These are phyloP conservation scores for Mucuna pruriens DNA, from an alignment of 306 rosid genomes.

Conservation along the genomic window DNA sequence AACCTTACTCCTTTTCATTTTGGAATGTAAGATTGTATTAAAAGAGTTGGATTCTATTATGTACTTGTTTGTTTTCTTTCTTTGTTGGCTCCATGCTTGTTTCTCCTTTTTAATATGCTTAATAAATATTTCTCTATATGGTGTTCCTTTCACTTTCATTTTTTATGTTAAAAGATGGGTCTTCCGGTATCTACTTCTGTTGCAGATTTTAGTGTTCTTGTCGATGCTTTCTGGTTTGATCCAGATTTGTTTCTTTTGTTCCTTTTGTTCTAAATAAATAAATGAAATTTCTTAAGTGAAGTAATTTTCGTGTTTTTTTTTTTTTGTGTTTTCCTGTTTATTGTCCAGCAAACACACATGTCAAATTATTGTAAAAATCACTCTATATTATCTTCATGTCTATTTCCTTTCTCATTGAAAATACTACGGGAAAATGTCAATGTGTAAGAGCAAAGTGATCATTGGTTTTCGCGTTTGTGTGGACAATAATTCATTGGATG, in stretches of 20 bases:
- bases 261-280: slow-evolving; percentile 46
- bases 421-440: background rate
- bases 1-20: background rate
- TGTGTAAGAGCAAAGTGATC: slow-evolving; percentile 15
- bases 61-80: slow-evolving; percentile 28
- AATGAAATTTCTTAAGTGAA: background rate
- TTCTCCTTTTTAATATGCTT: background rate
- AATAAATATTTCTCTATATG: background rate
- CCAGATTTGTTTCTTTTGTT: slow-evolving; percentile 49
- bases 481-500: slow-evolving; percentile 34
- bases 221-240: background rate
- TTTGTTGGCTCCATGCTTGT: slow-evolving; percentile 9
- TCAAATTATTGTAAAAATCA: background rate
- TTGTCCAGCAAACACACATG: background rate
- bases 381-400: background rate
- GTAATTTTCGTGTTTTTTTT: background rate
- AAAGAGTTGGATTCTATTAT: slow-evolving; percentile 16
- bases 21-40: background rate
- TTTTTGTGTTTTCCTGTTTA: background rate
- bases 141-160: slow-evolving; percentile 5
- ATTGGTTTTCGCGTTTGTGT: background rate
- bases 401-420: slow-evolving; percentile 23
- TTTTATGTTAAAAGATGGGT: background rate
- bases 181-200: slow-evolving; percentile 38
- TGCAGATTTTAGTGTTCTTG: background rate